phyloP scores from a whole-genome alignment of 1,284 basidiomycete species.

The Vanrija humicola region DNA sequence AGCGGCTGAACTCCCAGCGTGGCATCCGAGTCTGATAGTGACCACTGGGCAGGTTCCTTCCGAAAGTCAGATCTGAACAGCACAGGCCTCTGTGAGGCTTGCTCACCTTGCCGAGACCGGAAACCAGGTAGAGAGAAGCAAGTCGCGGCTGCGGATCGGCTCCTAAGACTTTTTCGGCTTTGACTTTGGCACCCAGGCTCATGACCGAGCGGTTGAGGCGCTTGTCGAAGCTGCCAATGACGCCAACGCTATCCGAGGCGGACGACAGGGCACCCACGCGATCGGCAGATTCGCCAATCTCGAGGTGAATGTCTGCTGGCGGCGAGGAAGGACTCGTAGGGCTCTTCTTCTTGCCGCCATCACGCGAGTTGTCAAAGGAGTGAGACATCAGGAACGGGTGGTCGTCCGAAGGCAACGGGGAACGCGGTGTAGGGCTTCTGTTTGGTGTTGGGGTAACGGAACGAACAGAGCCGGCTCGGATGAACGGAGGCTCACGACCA shows the following conservation, averaged over 20 bases:
- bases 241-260: conserved; percentile 2
- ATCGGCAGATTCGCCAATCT: conserved; percentile 9
- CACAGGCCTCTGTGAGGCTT: neutral
- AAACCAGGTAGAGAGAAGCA: conserved; percentile 52
- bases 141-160: conserved; percentile 40
- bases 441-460: conserved; percentile 6
- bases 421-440: neutral
- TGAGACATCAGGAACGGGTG: too few relatives aligned
- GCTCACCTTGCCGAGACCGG: conserved; percentile 51
- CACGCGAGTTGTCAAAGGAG: too few relatives aligned
- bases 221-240: conserved; percentile 18
- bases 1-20: conserved; percentile 76
- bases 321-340: neutral
- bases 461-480: conserved; percentile 16
- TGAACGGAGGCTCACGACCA: neutral
- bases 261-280: conserved; percentile 7
- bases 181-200: conserved; percentile 18
- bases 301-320: neutral
- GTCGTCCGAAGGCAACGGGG: neutral
- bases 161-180: conserved; percentile 37
- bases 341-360: neutral
- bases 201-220: conserved; percentile 16
- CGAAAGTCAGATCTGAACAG: neutral
- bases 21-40: conserved; percentile 81
- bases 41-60: conserved; percentile 59